Evolutionary conservation across 306 rosid species (phyloP).

Genomic region (Vigna radiata): DNA sequence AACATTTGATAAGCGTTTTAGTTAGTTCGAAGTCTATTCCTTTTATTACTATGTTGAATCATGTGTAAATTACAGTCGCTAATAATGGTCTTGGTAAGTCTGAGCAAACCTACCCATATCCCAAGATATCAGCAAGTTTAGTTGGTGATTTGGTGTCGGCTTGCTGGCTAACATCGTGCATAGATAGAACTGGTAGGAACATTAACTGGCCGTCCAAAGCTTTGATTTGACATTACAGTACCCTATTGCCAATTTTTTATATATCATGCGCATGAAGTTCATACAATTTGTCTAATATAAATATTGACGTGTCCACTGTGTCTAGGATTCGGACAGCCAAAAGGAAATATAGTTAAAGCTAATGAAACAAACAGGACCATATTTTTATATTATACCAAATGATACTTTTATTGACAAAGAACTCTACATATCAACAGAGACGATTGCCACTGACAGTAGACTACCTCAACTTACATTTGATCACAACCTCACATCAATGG

Average conservation of each 20-base stretch:
- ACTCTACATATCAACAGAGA: conserved; percentile 29
- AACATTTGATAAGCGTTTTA: too few relatives aligned
- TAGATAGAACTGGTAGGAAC: conserved; percentile 14
- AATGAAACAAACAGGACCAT: conserved; percentile 18
- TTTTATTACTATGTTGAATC: not conserved
- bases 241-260: conserved; percentile 25
- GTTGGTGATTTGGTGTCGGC: conserved; percentile 42
- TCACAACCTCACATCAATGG: conserved; percentile 55
- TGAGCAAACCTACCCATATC: conserved; percentile 2
- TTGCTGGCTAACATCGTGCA: conserved; percentile 47
- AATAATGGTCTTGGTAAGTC: not conserved
- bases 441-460: conserved; percentile 2
- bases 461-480: conserved; percentile 18
- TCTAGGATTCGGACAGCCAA: conserved; percentile 21
- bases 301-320: conserved; percentile 29
- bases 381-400: conserved; percentile 31
- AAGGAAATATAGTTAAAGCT: not conserved
- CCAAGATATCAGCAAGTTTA: conserved; percentile 34
- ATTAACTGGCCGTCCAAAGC: conserved; percentile 50
- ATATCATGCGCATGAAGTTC: conserved; percentile 42
- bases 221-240: conserved; percentile 29
- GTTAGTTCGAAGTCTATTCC: too few relatives aligned
- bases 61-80: conserved; percentile 3
- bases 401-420: conserved; percentile 27
- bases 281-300: conserved; percentile 15